These are phyloP conservation scores for Larix kaempferi DNA, from an alignment of 75 land plant species.

Conservation along the genomic window DNA sequence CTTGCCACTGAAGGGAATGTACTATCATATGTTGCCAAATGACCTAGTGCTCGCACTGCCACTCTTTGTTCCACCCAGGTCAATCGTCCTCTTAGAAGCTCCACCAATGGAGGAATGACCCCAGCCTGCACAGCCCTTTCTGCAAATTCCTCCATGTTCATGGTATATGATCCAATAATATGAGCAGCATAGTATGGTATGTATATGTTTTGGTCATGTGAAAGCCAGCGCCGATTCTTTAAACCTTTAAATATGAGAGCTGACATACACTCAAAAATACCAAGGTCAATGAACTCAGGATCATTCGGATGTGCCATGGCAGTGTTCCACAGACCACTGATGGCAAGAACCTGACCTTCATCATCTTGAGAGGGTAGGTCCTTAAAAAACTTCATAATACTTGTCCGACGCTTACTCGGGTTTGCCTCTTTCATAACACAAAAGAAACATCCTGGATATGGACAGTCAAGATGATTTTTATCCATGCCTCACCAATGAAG, in stretches of 20 bases:
- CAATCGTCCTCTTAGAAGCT: conserved; percentile 87
- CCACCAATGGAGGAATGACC: conserved; percentile 87
- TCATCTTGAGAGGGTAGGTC: conserved; percentile 92
- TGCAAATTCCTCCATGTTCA: conserved; percentile 99
- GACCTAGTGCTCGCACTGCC: conserved; percentile 93
- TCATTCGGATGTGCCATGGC: conserved; percentile 99
- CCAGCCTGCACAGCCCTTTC: conserved; percentile 90
- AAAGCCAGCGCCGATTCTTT: conserved; percentile 88
- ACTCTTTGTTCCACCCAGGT: conserved; percentile 99
- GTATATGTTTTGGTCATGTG: conserved; percentile 95
- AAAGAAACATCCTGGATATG: conserved; percentile 96
- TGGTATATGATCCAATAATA: conserved; percentile 98
- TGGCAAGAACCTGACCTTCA: conserved; percentile 97
- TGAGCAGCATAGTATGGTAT: conserved; percentile 99
- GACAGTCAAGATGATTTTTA: conserved; percentile 63
- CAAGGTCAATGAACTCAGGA: conserved; percentile 71
- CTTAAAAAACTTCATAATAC: conserved; percentile 85
- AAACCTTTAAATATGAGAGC: conserved; percentile 91
- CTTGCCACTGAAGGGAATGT: conserved; percentile 82
- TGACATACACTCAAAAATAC: conserved; percentile 81
- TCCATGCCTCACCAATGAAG: conserved; percentile 40
- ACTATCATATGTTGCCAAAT: conserved; percentile 88
- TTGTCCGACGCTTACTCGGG: conserved; percentile 88
- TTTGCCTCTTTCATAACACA: conserved; percentile 98
- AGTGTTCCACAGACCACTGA: conserved; percentile 99